Evolutionary conservation across 805 yeast genomes (phyloP), one percentile per base, ranked within the genome.

Genomic region (Nematodospora valgi): DNA sequence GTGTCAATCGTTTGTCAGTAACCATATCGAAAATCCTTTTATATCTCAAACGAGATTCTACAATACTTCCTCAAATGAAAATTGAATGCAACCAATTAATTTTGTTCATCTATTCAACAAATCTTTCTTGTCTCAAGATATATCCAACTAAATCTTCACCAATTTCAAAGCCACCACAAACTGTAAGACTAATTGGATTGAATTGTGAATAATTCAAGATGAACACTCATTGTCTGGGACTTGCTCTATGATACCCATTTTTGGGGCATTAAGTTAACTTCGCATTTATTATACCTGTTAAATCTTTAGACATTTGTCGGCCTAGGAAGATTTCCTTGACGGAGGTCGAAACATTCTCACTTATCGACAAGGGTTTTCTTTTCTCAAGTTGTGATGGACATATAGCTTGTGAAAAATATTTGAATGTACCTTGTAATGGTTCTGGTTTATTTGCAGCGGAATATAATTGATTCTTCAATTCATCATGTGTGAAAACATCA

Each of bases 91-190:
- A 15, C 56, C 52, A 49, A 29, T 52, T 44, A 6, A 49, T 8
- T 12, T 38, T 35, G 37, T 44, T 45, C 47, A 54, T 51, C 27
- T 50, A 43, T 8, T 32, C 44, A 6, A 49, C 48, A 30, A 53
- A 57, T 27, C 47, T 28, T 27, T 45, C 54, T 23, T 31, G 59
- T 22, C 56, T 30, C 8, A 43, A 5, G 6, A 53, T 51, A 37
- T 48, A 48, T 4, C 54, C 54, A 10, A 54, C 61, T 25, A 57
- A 44, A 32, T 57, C 59, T 29, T 50, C 59, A 18, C 39, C 33
- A 21, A 35, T 25, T 30, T 30, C 31, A 10, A 31, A 4, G 7
- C 25, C n/a, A 11, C 23, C n/a, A 5, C 14, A 16, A 23, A 30
- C 18, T 8, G 47, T 40, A 2, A 24, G 4, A 23, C 41, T 40